Base-by-base conservation (phyloP, 164 flowering plant species). In the Cinnamomum micranthum region DNA sequence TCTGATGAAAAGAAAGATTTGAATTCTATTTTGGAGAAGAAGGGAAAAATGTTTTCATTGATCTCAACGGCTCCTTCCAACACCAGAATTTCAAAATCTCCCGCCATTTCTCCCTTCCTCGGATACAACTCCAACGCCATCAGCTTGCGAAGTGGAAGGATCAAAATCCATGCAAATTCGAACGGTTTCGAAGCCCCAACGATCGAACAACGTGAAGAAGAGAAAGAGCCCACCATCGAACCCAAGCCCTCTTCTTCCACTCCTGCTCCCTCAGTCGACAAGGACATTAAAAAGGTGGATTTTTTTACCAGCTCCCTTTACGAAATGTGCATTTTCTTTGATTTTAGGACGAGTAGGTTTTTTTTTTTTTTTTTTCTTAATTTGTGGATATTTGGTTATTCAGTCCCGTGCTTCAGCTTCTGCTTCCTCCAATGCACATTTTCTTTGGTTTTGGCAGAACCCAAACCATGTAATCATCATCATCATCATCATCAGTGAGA, bases 271-370 rank as follows among this genome's bases (percentile, higher is more conserved):
- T 35, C 75, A 1, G 55, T 71, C 35, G 79, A 77, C 27, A 72
- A 71, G 59, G 79, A 66, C 71, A 19, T 77, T 22, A 77, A 71
- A 67, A 77, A 68, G 79, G 79, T 77, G 14, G 20, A 47, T 3
- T 55, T 55, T 19, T 19, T 55, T 55, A 5, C 60, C 17, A 15
- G n/a, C n/a, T 55, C n/a, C 60, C n/a, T 55, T 55, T 55, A 4
- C 17, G 5, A 2, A 12, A 55, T 14, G n/a, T 15, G 20, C 17
- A 3, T 31, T 33, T 17, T 67, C 20, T 33, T 67, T 3, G 70
- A 67, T 67, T 67, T 67, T 67, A 27, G 50, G 14, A 27, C 25
- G 15, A 65, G 9, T 24, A 14, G 11, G 4, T 2, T 23, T 22
- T 65, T 25, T 25, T 25, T 25, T 25, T 25, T 25, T 25, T 25